Evolutionary conservation across 169 alveolate genomes (phyloP).

Genomic region (Fabrea salina): DNA sequence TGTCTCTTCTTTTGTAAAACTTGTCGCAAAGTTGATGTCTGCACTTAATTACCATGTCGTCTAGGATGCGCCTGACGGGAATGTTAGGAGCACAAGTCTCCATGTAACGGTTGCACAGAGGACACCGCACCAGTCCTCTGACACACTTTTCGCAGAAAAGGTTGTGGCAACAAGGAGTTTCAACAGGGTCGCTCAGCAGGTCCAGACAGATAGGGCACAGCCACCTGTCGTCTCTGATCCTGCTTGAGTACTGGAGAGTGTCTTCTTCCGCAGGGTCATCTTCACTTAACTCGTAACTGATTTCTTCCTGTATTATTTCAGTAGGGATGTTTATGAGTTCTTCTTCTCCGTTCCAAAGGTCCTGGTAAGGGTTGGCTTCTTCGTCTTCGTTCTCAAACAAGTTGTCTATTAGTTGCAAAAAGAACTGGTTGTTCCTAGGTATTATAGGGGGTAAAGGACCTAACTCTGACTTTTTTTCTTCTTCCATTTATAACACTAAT

Average conservation of each 20-base stretch:
- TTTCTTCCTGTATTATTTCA: background rate
- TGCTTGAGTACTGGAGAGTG: background rate
- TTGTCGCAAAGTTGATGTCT: conserved; percentile 36
- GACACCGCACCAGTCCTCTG: conserved; percentile 36
- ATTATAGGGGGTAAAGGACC: background rate
- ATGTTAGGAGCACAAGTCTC: conserved; percentile 43
- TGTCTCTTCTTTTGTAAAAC: conserved; percentile 47
- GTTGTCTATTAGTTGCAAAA: background rate
- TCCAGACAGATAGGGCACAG: conserved; percentile 64
- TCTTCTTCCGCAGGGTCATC: background rate
- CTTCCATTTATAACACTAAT: background rate
- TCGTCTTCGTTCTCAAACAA: background rate
- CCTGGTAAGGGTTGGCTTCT: background rate
- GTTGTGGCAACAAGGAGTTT: conserved; percentile 64
- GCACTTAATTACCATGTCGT: conserved; percentile 45
- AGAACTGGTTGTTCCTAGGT: background rate
- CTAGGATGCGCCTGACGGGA: conserved; percentile 55
- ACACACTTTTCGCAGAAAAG: conserved; percentile 61
- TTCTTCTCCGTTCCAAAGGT: background rate
- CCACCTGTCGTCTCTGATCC: conserved; percentile 64
- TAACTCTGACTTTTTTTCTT: background rate
- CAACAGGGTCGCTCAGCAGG: conserved; percentile 57
- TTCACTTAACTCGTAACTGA: background rate
- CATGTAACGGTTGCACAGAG: conserved; percentile 43
- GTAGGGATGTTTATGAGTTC: too few species aligned